Evolutionary conservation across 495 filamentous ascomycete genomes (phyloP).

Genomic region (Tricharina praecox): DNA sequence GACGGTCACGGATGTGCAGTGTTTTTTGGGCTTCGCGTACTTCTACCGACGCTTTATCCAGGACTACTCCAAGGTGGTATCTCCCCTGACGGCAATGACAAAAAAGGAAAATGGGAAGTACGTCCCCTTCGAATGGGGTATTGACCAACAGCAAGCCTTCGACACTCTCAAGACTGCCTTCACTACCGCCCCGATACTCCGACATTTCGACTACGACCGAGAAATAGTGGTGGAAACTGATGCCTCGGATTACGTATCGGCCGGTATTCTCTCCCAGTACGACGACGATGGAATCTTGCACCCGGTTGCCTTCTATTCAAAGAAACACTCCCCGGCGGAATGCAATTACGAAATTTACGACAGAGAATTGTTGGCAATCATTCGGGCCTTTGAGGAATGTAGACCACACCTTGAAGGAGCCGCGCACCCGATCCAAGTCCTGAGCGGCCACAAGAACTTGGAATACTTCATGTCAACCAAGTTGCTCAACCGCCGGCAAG

Average conservation of each 20-base stretch:
- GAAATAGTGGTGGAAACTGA: conserved; percentile 17
- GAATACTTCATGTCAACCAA: conserved; percentile 22
- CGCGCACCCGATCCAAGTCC: neutral
- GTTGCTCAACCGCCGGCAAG: conserved; percentile 13
- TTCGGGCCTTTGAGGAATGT: conserved; percentile 7
- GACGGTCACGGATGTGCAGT: conserved; percentile 19
- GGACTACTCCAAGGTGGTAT: conserved; percentile 9
- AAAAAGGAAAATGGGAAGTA: neutral
- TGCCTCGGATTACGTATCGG: conserved; percentile 9
- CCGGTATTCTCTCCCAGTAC: conserved; percentile 11
- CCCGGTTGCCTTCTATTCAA: conserved; percentile 22
- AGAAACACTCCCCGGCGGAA: conserved; percentile 21
- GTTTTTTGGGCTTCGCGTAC: conserved; percentile 28
- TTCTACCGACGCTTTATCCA: conserved; percentile 28
- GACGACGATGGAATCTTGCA: conserved; percentile 6
- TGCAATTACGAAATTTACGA: conserved; percentile 28
- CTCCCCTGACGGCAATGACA: conserved; percentile 1
- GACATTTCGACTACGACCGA: conserved; percentile 7
- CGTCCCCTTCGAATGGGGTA: neutral
- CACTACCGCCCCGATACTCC: conserved; percentile 6
- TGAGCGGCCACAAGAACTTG: conserved; percentile 14
- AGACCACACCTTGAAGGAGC: conserved; percentile 11
- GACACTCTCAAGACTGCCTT: conserved; percentile 10
- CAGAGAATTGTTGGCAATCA: conserved; percentile 24
- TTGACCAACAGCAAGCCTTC: neutral